A percentile compares a stretch with the other conserved stretches of the same genome.
Evolutionary conservation across 805 yeast species (phyloP).

Genomic region (Wickerhamiella kazuoi): DNA sequence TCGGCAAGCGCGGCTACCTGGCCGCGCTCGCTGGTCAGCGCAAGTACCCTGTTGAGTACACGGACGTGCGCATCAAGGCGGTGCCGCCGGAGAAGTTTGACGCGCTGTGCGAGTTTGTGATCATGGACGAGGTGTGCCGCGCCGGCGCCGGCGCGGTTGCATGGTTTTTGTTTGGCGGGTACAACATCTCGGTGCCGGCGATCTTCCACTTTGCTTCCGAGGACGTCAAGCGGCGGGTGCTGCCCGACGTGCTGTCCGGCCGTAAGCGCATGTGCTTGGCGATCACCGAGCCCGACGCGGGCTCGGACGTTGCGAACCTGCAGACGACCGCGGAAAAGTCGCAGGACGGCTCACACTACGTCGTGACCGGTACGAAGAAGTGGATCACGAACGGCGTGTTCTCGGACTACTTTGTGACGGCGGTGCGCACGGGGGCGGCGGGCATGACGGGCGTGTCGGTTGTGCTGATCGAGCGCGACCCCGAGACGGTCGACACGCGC

Average conservation of each 20-base stretch:
- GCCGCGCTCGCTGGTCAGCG: conserved; percentile 24
- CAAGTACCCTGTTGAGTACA: conserved; percentile 22
- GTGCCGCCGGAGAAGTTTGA: conserved; percentile 25
- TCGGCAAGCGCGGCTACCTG: conserved; percentile 25
- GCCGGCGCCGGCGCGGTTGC: conserved; percentile 26
- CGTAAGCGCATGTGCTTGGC: conserved; percentile 25
- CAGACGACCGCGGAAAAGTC: conserved; percentile 23
- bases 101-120: conserved; percentile 24
- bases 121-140: conserved; percentile 24
- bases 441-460: conserved; percentile 26
- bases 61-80: conserved; percentile 20
- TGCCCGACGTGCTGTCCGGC: conserved; percentile 24
- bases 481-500: conserved; percentile 22
- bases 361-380: conserved; percentile 27
- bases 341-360: conserved; percentile 24
- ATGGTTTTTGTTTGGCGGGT: conserved; percentile 27
- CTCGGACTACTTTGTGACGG: conserved; percentile 27
- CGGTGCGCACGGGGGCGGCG: conserved; percentile 27
- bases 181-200: conserved; percentile 26
- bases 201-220: conserved; percentile 21
- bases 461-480: conserved; percentile 22
- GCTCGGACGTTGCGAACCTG: conserved; percentile 27
- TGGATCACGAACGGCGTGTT: conserved; percentile 30
- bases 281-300: conserved; percentile 30
- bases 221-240: conserved; percentile 20